Evolutionary conservation across 2,329 filamentous ascomycete species (phyloP).

Genomic region (Curvularia sp.): DNA sequence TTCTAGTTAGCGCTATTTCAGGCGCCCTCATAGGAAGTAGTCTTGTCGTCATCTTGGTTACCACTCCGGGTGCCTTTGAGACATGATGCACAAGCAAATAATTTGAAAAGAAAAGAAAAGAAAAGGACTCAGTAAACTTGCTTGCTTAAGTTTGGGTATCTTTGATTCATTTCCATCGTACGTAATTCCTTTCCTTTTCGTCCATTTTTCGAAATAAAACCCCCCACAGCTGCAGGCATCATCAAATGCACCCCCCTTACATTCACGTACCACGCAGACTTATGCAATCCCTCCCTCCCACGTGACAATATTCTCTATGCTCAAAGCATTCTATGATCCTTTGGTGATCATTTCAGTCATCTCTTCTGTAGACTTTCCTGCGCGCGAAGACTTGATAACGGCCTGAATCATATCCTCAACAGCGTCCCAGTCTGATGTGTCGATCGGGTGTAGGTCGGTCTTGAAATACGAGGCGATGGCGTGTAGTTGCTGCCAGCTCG

Average conservation of each 20-base stretch:
- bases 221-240: neutral
- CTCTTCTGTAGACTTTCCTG: conserved; percentile 52
- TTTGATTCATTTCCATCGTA: conserved; percentile 26
- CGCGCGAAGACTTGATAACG: conserved; percentile 55
- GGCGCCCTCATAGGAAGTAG: conserved; percentile 65
- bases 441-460: conserved; percentile 80
- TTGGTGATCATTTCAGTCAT: conserved; percentile 43
- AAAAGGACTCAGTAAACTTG: conserved; percentile 1
- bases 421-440: conserved; percentile 87
- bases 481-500: conserved; percentile 79
- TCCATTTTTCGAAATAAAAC: neutral
- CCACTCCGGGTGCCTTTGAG: conserved; percentile 59
- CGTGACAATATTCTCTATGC: neutral
- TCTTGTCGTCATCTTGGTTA: conserved; percentile 65
- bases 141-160: conserved; percentile 30
- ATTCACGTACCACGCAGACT: neutral
- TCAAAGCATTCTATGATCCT: conserved; percentile 2
- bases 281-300: neutral
- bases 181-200: conserved; percentile 13
- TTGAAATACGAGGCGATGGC: conserved; percentile 81
- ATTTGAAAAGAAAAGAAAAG: conserved; percentile 11
- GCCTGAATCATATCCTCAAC: conserved; percentile 84
- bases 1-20: conserved; percentile 72
- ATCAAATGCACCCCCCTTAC: neutral
- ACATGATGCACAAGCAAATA: conserved; percentile 25